Base-by-base conservation (phyloP, 163 green algal species). In the Coccomyxa subellipsoidea region DNA sequence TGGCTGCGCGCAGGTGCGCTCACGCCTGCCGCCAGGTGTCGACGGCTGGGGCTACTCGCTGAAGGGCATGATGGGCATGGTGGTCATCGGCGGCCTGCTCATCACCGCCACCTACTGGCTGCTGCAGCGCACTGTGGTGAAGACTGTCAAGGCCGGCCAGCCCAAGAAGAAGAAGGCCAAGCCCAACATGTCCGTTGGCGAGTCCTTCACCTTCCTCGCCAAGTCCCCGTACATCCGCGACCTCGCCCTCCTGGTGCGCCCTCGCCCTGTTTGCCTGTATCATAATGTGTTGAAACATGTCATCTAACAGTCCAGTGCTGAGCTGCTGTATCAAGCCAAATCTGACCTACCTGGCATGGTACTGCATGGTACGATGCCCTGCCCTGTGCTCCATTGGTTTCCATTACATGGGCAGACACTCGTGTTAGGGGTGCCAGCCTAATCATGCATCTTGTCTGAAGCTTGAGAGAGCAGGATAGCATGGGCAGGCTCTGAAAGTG, bases 21-120 rank as follows among this genome's bases (percentile, higher is more conserved):
- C 94, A n/a, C 89, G 92, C 79, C 91, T 99, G 89, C 96, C 96
- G 34, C 90, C 95, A 29, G 96, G 94, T 75, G 96, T 99, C 1
- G 96, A 99, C 84, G 96, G 96, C 73, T 99, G 96, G 96, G 96
- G 94, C 84, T 82, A 98, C 79, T 98, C 95, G 35, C 95, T 99
- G 80, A 95, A 94, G 84, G 95, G 96, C 83, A 93, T 99, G 85
- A 99, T 99, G 96, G 89, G 90, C 86, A 97, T 99, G 92, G 96
- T 99, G 29, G 96, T 98, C 10, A 88, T 95, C 32, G 90, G 92
- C 37, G 96, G 96, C 76, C 38, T 97, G 6, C 80, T 97, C 79
- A 98, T 99, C 84, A 84, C 75, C 0, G 75, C 38, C 25, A 95
- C 96, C 80, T 98, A 97, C 90, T 97, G 85, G 80, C 92, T 83